phyloP scores from a whole-genome alignment of 108 stramenopile species.

The Cyclotella cryptica region DNA sequence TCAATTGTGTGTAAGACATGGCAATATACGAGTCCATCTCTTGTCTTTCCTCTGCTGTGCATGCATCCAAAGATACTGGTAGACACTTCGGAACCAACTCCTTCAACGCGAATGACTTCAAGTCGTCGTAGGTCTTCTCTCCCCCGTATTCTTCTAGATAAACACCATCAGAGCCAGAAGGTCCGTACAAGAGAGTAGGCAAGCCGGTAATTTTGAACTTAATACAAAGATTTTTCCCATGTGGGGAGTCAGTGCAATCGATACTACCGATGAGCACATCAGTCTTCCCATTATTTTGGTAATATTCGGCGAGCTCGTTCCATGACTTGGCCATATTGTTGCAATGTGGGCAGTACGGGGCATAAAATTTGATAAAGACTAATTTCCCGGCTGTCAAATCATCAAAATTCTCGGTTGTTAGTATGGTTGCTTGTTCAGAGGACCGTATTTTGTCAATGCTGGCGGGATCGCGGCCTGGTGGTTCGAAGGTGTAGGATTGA shows the following conservation, averaged over 20 bases:
- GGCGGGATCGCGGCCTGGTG: conserved; percentile 49
- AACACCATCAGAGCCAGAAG: conserved; percentile 51
- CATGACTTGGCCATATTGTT: conserved; percentile 45
- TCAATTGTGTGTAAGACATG: conserved; percentile 44
- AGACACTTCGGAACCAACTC: conserved; percentile 55
- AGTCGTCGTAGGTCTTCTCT: conserved; percentile 51
- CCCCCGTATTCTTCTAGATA: conserved; percentile 64
- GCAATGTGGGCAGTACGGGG: conserved; percentile 56
- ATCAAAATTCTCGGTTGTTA: conserved; percentile 52
- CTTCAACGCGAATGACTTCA: conserved; percentile 56
- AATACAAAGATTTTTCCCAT: conserved; percentile 44
- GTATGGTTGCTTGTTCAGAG: conserved; percentile 28
- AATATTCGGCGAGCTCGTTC: conserved; percentile 51
- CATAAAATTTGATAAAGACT: conserved; percentile 51
- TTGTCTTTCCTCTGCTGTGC: conserved; percentile 50
- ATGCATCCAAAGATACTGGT: conserved; percentile 61
- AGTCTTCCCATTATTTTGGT: conserved; percentile 16
- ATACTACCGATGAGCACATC: conserved; percentile 48
- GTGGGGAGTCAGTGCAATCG: conserved; percentile 50
- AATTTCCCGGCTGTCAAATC: conserved; percentile 48
- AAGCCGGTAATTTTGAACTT: conserved; percentile 55
- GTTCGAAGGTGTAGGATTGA: conserved; percentile 38
- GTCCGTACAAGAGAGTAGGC: conserved; percentile 69
- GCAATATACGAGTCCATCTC: conserved; percentile 43
- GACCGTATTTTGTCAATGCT: conserved; percentile 46